A percentile compares a stretch with the other conserved stretches of the same genome.
phyloP scores from a whole-genome alignment of 225 moss, liverwort and hornwort species.

The Sphagnum tenellum region DNA sequence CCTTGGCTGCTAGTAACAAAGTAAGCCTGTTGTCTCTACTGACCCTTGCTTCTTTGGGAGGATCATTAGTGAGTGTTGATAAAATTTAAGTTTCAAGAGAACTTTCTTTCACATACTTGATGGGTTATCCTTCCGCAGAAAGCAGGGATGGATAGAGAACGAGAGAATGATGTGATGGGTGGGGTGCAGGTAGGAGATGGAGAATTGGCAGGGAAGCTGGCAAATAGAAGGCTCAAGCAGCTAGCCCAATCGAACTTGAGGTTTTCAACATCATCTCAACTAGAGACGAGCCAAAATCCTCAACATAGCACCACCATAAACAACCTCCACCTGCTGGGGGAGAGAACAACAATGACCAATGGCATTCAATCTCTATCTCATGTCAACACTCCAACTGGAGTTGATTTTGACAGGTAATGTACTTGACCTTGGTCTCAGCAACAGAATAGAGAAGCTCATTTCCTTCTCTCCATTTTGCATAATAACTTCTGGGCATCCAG shows the following conservation, averaged over 20 bases:
- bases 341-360: neutral
- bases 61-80: no score
- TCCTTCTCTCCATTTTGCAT: neutral
- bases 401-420: constrained; percentile 8
- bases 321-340: neutral
- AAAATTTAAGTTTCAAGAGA: no score
- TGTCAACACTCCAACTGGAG: neutral
- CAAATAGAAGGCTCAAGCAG: constrained; percentile 46
- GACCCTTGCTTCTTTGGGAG: neutral
- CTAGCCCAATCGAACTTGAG: constrained; percentile 18
- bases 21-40: constrained; percentile 8
- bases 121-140: neutral
- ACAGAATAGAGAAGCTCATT: neutral
- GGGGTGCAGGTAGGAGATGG: constrained; percentile 51
- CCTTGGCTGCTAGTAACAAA: constrained; percentile 72
- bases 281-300: neutral
- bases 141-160: neutral
- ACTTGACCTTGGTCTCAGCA: neutral
- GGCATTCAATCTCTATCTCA: constrained; percentile 7
- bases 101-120: neutral
- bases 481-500: neutral
- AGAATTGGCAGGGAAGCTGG: constrained; percentile 62
- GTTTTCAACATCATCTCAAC: constrained; percentile 1
- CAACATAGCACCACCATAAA: constrained; percentile 2
- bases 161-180: neutral